Evolutionary conservation across 108 stramenopile genomes (phyloP), one percentile per base, ranked within the genome.

Genomic region (Skeletonema costatum): DNA sequence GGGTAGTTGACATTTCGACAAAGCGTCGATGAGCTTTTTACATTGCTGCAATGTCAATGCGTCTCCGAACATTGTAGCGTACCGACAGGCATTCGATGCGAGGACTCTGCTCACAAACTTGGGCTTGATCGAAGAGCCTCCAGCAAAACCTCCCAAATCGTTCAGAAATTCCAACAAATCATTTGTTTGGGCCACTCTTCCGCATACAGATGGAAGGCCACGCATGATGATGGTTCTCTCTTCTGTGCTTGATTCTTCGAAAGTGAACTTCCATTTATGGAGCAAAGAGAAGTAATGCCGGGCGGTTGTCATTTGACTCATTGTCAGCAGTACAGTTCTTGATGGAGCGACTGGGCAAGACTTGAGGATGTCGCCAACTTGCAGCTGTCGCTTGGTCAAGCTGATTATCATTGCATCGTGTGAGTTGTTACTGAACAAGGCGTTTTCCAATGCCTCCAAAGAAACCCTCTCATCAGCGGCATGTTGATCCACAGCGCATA

Each of bases 51-150:
- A 56, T 30, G 73, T 11, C 5, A 86, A 32, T 21, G 29, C 2
- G 29, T 86, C 85, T 12, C 85, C 85, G 72, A 86, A 86, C 85
- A 86, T 86, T 1, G 76, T 83, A 0, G 80, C 80, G 41, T 86
- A 86, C 21, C 85, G 65, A 35, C 85, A 86, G 9, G 85, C 85
- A 11, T 83, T 61, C 1, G 78, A 83, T 32, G 82, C 82, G 3
- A 86, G 36, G 6, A 73, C 68, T 31, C 70, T 65, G 58, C 76
- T 83, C 5, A 83, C 76, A 67, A 83, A 86, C 32, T 32, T 46
- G 17, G 85, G 85, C 48, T 63, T 75, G 4, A 80, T 35, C 17
- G 46, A 32, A 12, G 70, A 33, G 19, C 51, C 72, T 4, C 73
- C 85, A 29, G 67, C 41, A 2, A 68, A 51, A 36, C 60, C 32